Evolutionary conservation across 2,329 filamentous ascomycete species (phyloP), one percentile per base, ranked within the genome.

Genomic region (Trichoderma pleuroti): DNA sequence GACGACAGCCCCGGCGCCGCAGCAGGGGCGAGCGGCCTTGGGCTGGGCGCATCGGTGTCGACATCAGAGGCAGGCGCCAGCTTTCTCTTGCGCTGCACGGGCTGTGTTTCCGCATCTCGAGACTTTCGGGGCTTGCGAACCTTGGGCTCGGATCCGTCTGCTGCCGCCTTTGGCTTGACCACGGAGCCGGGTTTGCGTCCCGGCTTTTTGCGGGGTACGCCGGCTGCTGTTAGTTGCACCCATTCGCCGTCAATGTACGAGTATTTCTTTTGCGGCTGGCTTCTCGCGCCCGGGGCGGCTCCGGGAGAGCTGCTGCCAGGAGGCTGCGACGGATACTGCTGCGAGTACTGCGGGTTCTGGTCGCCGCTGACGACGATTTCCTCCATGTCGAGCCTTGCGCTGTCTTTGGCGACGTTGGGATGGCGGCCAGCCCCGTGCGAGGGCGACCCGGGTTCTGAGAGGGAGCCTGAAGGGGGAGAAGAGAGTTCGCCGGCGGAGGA

Each of bases 131-230:
- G 82, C 73, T 84, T 86, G 71, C 86, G 85, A 67, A 81, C 81
- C 77, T 88, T 88, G 74, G 83, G 78, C 26, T 86, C 83, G 26
- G 72, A 39, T 21, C 70, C 71, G 21, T 82, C 79, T 80, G 61
- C 80, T 81, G 71, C 79, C 16, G 60, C 77, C 77, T 82, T 84
- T 70, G 80, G 79, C 75, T 85, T 86, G 62, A 85, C 79, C 68
- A 81, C 85, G 72, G 82, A 87, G 76, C 85, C 91, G 76, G 89
- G 88, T 77, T 91, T 91, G 63, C 89, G 86, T 26, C 88, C 88
- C 24, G 88, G 88, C 80, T 91, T 91, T 80, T 90, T 90, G 5
- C 88, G 81, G 0, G 87, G 87, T 8, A 88, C 76, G 12, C 87
- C 87, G 65, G 87, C 87, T 30, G 87, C 87, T 0, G 87, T 89